Evolutionary conservation across 176 grass and related monocot genomes (phyloP).

Genomic region (Avena eriantha): DNA sequence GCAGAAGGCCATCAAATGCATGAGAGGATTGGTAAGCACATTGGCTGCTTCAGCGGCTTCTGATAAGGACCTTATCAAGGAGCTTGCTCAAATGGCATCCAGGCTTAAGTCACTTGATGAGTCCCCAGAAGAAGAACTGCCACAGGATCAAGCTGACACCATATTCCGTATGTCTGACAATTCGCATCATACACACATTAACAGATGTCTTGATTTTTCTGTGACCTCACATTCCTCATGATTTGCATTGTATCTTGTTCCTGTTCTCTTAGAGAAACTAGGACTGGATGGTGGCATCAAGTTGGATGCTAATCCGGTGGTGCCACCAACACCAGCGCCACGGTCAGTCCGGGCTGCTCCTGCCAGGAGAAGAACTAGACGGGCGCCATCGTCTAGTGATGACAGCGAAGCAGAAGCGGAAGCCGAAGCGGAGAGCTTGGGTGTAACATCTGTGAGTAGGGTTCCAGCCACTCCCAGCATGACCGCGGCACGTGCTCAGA

Average conservation of each 20-base stretch:
- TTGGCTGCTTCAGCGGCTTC: slow-evolving; percentile 49
- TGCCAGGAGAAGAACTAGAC: slow-evolving; percentile 64
- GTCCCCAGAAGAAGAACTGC: slow-evolving; percentile 56
- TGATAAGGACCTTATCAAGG: slow-evolving; percentile 75
- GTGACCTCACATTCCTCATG: neutral
- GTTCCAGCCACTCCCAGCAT: slow-evolving; percentile 56
- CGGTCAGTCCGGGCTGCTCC: slow-evolving; percentile 59
- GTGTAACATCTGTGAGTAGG: slow-evolving; percentile 28
- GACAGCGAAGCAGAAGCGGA: slow-evolving; percentile 37
- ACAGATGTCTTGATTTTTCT: neutral
- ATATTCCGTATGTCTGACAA: slow-evolving; percentile 56
- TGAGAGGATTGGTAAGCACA: slow-evolving; percentile 68
- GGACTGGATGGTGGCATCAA: slow-evolving; percentile 61
- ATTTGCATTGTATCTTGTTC: neutral
- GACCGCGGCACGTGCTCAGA: slow-evolving; percentile 53
- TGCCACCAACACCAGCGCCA: slow-evolving; percentile 73
- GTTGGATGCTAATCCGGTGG: slow-evolving; percentile 42
- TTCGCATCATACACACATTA: neutral
- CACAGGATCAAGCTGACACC: slow-evolving; percentile 57
- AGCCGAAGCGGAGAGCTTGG: neutral
- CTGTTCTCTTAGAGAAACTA: slow-evolving; percentile 63
- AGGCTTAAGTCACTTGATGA: slow-evolving; percentile 74
- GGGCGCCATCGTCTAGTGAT: slow-evolving; percentile 44
- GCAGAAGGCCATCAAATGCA: slow-evolving; percentile 86
- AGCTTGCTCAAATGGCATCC: slow-evolving; percentile 71